Conservation (phyloP, 306 rosid genomes). For the Oemleria cerasiformis region DNA sequence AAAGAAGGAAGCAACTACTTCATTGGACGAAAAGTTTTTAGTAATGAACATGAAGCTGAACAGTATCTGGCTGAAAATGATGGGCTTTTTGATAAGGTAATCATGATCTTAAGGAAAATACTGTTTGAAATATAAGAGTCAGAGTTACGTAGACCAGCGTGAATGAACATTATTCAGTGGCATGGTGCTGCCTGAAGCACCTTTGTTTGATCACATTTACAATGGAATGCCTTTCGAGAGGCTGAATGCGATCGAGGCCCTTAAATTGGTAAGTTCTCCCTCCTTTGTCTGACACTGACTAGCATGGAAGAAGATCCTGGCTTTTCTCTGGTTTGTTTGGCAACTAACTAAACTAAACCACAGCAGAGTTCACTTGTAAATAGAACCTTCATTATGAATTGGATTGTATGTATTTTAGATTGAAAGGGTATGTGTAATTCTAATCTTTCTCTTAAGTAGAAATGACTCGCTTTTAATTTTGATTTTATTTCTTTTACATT, state of each 20-base stretch:
- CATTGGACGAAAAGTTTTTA: constrained; percentile 45
- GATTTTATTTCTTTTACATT: no score
- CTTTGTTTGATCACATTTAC: background rate
- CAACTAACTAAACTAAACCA: no score
- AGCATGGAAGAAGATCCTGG: no score
- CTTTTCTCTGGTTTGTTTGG: no score
- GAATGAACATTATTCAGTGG: constrained; percentile 11
- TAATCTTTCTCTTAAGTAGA: no score
- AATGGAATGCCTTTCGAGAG: background rate
- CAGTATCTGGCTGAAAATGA: constrained; percentile 41
- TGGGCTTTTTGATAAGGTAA: constrained; percentile 42
- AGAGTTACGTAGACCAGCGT: background rate
- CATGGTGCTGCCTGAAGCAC: background rate
- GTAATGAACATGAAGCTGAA: constrained; percentile 49
- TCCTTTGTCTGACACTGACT: no score
- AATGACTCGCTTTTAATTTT: no score
- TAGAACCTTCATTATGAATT: no score
- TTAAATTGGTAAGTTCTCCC: no score
- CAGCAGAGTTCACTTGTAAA: no score
- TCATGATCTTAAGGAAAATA: constrained; percentile 44
- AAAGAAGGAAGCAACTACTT: constrained; percentile 51
- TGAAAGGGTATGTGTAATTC: no score
- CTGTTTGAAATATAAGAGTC: constrained; percentile 31
- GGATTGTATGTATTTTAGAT: no score
- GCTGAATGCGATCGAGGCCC: background rate